phyloP scores from a whole-genome alignment of 371 early-diverging fungal genomes.

The Rhizopus microsporus region DNA sequence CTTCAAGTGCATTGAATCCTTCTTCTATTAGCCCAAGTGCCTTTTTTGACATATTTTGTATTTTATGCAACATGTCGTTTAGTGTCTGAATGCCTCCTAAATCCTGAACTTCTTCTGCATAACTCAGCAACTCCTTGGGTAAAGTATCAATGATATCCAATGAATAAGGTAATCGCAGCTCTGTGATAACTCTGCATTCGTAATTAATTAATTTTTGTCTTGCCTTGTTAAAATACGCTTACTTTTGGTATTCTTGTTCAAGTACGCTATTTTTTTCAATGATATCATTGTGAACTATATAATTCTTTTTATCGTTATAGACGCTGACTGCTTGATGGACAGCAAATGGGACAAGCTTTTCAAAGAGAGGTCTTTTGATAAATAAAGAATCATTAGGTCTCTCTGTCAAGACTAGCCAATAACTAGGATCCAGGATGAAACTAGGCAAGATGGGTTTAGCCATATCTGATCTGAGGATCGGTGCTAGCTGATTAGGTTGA shows the following conservation, averaged over 20 bases:
- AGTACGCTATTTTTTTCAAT: constrained; percentile 61
- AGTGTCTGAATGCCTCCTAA: constrained; percentile 71
- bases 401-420: constrained; percentile 21
- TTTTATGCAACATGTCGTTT: constrained; percentile 62
- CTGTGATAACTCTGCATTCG: constrained; percentile 21
- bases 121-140: constrained; percentile 63
- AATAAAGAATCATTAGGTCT: constrained; percentile 34
- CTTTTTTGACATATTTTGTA: constrained; percentile 57
- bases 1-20: constrained; percentile 65
- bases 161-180: constrained; percentile 25
- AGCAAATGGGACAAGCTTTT: constrained; percentile 84
- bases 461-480: constrained; percentile 73
- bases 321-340: constrained; percentile 87
- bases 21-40: constrained; percentile 61
- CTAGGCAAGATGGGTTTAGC: constrained; percentile 62
- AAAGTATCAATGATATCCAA: constrained; percentile 58
- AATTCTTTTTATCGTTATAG: constrained; percentile 77
- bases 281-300: constrained; percentile 67
- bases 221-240: constrained; percentile 9
- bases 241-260: constrained; percentile 60
- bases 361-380: constrained; percentile 77
- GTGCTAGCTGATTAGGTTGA: constrained; percentile 50
- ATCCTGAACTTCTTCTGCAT: constrained; percentile 73
- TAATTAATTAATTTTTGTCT: not conserved
- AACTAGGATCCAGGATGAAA: constrained; percentile 38